Evolutionary conservation across 1,284 basidiomycete species (phyloP), one percentile per base, ranked within the genome.

Genomic region (Malassezia restricta): DNA sequence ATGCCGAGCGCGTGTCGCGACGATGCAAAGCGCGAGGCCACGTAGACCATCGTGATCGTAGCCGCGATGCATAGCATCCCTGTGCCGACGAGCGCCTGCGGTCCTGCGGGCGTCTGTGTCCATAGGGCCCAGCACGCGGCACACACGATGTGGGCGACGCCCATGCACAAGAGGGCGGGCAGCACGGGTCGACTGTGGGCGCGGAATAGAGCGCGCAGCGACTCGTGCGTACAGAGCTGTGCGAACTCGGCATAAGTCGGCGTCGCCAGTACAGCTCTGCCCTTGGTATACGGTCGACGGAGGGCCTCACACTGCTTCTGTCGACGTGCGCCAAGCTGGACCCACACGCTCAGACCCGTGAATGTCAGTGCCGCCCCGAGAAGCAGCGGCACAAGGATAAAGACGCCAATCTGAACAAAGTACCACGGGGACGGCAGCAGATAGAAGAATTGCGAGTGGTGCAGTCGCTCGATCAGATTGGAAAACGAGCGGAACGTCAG

Each of bases 391-490:
- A 67, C 51, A 27, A 65, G 40, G 8, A 71, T 54, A 15, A 56
- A 58, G n/a, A 58, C 54, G 15, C 59, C 64, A 32, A 73, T 57
- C 12, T 62, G 68, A 7, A 70, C 62, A 44, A 73, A 73, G 24
- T 56, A 50, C 5, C 56, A 37, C 1, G 62, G 57, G 8, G 58
- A 58, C 17, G 62, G 50, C 6, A 73, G 58, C 30, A 73, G 46
- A 40, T 71, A 73, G 53, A 73, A 64, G 57, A 71, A 73, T 38
- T 73, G 68, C 29, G 70, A 73, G 47, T 73, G 70, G 44, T 73
- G 70, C 30, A 73, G 48, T 12, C 70, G 54, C 48, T 73, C 70
- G n/a, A 70, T 49, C 29, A 73, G 54, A 30, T 73, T 73, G 27
- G 68, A 71, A 54, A 68, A 65, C 12, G 66, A 60, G 12, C 63